phyloP scores from a whole-genome alignment of 2,329 filamentous ascomycete species.

The Claviceps sorghi region DNA sequence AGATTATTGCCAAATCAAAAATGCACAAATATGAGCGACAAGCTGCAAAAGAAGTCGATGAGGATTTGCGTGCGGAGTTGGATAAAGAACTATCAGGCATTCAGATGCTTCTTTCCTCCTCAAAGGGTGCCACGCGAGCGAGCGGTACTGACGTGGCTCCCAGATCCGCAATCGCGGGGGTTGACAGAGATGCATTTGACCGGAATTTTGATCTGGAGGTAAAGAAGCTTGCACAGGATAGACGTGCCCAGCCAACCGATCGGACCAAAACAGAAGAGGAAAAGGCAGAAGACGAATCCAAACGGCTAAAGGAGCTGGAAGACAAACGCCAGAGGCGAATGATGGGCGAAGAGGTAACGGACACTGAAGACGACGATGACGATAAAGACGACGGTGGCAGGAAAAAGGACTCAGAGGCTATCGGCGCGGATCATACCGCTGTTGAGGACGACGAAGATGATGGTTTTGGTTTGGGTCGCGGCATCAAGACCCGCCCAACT shows the following conservation, averaged over 20 bases:
- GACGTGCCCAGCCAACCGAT: constrained; percentile 69
- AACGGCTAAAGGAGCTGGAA: constrained; percentile 66
- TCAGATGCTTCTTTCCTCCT: constrained; percentile 51
- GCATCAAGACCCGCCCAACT: constrained; percentile 41
- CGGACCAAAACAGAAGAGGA: constrained; percentile 88
- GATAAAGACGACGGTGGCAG: constrained; percentile 27
- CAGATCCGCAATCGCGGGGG: constrained; percentile 26
- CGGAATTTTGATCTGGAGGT: constrained; percentile 79
- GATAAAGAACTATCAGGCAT: constrained; percentile 73
- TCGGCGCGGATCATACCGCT: constrained; percentile 19
- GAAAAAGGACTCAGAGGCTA: constrained; percentile 19
- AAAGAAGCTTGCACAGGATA: constrained; percentile 69
- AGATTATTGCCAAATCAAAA: constrained; percentile 95
- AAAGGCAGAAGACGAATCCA: constrained; percentile 60
- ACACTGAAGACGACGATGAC: constrained; percentile 45
- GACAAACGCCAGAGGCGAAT: constrained; percentile 71
- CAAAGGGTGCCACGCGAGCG: constrained; percentile 24
- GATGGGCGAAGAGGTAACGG: constrained; percentile 61
- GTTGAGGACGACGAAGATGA: constrained; percentile 32
- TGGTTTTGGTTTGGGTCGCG: constrained; percentile 45
- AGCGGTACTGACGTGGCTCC: constrained; percentile 11
- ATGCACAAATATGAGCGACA: constrained; percentile 89
- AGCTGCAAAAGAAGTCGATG: constrained; percentile 81
- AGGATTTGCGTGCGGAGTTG: constrained; percentile 68
- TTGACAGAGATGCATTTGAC: constrained; percentile 56